Conservation (phyloP, 2,329 filamentous ascomycete species). For the Xylaria arbuscula region DNA sequence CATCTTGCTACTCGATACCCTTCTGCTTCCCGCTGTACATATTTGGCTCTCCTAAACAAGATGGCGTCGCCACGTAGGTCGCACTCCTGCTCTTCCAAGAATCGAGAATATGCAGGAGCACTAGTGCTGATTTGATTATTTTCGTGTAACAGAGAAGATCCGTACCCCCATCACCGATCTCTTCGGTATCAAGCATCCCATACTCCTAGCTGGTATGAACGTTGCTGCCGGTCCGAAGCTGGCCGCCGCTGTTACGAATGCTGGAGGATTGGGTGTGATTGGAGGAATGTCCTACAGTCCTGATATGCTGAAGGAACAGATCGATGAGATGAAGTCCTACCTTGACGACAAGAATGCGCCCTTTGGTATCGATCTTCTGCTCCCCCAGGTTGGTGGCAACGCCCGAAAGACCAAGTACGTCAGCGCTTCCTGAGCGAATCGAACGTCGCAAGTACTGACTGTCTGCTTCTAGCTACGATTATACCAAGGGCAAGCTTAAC, state of each 20-base stretch:
- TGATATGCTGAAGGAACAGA: slow-evolving; percentile 95
- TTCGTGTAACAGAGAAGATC: slow-evolving; percentile 75
- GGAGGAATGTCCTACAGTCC: slow-evolving; percentile 96
- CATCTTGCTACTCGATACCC: neutral
- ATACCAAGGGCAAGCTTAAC: slow-evolving; percentile 98
- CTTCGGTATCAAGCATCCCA: slow-evolving; percentile 96
- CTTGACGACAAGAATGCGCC: slow-evolving; percentile 91
- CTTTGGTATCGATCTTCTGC: slow-evolving; percentile 92
- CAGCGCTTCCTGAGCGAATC: neutral
- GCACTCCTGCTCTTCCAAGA: slow-evolving; percentile 12
- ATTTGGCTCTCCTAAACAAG: slow-evolving; percentile 36
- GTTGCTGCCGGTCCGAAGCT: slow-evolving; percentile 96
- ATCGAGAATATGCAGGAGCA: slow-evolving; percentile 21
- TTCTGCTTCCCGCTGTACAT: neutral
- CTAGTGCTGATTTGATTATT: slow-evolving; percentile 34
- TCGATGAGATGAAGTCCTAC: slow-evolving; percentile 91
- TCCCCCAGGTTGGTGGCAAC: slow-evolving; percentile 93
- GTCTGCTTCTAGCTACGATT: slow-evolving; percentile 81
- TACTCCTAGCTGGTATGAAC: slow-evolving; percentile 98
- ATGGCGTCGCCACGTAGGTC: slow-evolving; percentile 52
- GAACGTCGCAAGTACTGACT: slow-evolving; percentile 37
- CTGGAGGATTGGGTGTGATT: slow-evolving; percentile 94
- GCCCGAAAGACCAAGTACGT: slow-evolving; percentile 91
- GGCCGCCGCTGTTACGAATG: slow-evolving; percentile 96
- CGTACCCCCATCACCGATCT: slow-evolving; percentile 94